phyloP scores from a whole-genome alignment of 768 basidiomycete genomes.

The Tulasnella sp. region DNA sequence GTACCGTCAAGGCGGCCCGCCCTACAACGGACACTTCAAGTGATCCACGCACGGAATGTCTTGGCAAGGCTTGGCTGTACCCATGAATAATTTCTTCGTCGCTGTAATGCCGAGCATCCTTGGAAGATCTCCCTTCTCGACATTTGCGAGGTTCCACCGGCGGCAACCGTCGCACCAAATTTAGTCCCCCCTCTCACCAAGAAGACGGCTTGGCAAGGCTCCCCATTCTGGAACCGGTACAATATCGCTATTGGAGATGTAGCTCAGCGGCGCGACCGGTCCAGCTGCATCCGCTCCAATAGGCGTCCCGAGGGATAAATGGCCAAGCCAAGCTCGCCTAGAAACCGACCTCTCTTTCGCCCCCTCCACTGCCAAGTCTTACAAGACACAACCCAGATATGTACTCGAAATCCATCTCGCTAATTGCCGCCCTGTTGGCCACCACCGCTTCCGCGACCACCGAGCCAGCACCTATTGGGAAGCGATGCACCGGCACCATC shows the following conservation, averaged over 20 bases:
- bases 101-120: not conserved
- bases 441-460: not conserved
- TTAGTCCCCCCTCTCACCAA: not conserved
- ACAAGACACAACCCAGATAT: not conserved
- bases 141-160: constrained; percentile 16
- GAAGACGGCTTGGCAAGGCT: not conserved
- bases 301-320: not conserved
- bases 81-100: not conserved
- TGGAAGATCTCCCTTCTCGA: constrained; percentile 1
- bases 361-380: not conserved
- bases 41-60: not conserved
- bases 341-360: not conserved
- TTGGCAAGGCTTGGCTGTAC: not conserved
- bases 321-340: not conserved
- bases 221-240: not conserved
- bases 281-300: not conserved
- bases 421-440: constrained; percentile 29
- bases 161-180: constrained; percentile 7
- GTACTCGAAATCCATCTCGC: constrained; percentile 12
- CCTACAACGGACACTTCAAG: not conserved
- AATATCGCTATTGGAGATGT: not conserved
- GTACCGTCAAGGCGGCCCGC: not conserved
- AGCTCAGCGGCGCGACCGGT: not conserved
- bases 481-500: constrained; percentile 53
- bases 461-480: constrained; percentile 11